Evolutionary conservation across 2,329 filamentous ascomycete species (phyloP).

Genomic region (Boeremia exigua): DNA sequence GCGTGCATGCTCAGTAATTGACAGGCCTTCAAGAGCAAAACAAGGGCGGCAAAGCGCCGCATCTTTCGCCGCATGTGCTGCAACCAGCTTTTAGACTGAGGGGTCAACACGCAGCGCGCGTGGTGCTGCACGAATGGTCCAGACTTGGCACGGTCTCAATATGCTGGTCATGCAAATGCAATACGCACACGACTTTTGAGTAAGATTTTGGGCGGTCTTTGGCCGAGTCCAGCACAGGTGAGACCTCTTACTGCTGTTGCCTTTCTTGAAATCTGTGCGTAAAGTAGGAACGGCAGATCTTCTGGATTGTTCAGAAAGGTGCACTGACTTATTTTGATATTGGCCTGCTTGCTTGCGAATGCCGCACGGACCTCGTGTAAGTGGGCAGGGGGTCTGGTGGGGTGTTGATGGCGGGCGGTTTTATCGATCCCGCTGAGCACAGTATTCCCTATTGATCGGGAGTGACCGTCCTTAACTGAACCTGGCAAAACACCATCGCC

Average conservation of each 20-base stretch:
- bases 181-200: conserved; percentile 4
- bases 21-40: conserved; percentile 13
- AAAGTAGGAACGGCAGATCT: conserved; percentile 5
- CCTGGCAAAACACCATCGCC: conserved; percentile 29
- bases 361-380: conserved; percentile 6
- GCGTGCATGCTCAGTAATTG: conserved; percentile 15
- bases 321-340: conserved; percentile 13
- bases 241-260: background rate
- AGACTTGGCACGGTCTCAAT: conserved; percentile 11
- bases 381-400: conserved; percentile 16
- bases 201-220: background rate
- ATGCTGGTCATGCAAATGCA: conserved; percentile 8
- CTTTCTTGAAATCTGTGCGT: background rate
- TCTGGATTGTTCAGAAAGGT: background rate
- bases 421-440: conserved; percentile 28
- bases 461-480: conserved; percentile 16
- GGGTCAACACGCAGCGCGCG: conserved; percentile 1
- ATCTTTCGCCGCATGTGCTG: conserved; percentile 17
- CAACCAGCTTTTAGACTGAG: conserved; percentile 9
- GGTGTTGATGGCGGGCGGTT: conserved; percentile 25
- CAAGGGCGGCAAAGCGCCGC: conserved; percentile 12
- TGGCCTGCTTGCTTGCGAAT: conserved; percentile 8
- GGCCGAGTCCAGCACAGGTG: background rate
- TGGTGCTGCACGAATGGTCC: conserved; percentile 5
- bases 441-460: conserved; percentile 29